Percentiles rank a stretch among this genome's conserved stretches.
These are phyloP conservation scores for Stropharia rugosoannulata DNA, from an alignment of 768 basidiomycete genomes.

Conservation along the genomic window DNA sequence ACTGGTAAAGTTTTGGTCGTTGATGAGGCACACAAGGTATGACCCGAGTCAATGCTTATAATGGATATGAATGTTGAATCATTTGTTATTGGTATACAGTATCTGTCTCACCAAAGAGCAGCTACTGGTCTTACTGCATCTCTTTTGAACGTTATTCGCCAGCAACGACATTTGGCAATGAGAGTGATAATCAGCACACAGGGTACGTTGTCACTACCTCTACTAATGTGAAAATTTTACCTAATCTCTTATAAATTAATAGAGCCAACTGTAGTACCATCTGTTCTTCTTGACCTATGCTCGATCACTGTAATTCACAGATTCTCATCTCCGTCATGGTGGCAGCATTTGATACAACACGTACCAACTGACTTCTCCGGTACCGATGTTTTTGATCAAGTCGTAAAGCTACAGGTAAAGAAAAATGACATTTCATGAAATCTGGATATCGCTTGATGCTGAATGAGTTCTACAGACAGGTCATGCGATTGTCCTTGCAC, in stretches of 20 bases:
- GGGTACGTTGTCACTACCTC: constrained; percentile 35
- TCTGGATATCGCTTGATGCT: neutral
- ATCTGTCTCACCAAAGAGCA: constrained; percentile 47
- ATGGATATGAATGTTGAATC: neutral
- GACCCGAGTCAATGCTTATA: constrained; percentile 2
- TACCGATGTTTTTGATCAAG: constrained; percentile 62
- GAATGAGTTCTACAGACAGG: constrained; percentile 50
- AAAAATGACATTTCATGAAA: neutral
- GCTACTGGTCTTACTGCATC: constrained; percentile 57
- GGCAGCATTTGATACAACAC: constrained; percentile 66
- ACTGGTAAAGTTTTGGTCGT: constrained; percentile 72
- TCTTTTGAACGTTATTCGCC: constrained; percentile 57
- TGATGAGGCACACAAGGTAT: constrained; percentile 75
- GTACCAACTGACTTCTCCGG: constrained; percentile 62
- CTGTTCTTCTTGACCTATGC: constrained; percentile 66
- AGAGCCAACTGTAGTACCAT: constrained; percentile 76
- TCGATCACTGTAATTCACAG: constrained; percentile 66
- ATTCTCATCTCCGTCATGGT: constrained; percentile 78
- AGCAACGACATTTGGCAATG: constrained; percentile 73
- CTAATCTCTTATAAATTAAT: constrained; percentile 2
- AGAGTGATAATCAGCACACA: constrained; percentile 75
- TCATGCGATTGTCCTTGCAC: constrained; percentile 67
- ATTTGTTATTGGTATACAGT: constrained; percentile 34
- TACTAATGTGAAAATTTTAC: too few species aligned
- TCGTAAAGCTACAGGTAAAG: constrained; percentile 62